Conservation (phyloP, 352 stramenopile species). For the Phytophthora nicotianae region DNA sequence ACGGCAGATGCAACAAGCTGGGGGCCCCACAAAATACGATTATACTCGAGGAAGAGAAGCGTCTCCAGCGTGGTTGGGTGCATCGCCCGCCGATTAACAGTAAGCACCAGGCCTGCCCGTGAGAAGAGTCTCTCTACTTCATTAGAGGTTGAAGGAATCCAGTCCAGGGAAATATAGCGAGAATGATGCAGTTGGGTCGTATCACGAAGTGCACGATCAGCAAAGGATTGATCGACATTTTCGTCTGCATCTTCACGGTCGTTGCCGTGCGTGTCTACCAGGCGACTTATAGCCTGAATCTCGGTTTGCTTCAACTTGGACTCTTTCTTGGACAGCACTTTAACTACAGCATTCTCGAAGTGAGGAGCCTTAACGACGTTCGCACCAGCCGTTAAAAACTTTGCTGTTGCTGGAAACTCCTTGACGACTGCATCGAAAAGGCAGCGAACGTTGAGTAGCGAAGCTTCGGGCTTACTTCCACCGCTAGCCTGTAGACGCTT, state of each 20-base stretch:
- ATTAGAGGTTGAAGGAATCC: conserved; percentile 3
- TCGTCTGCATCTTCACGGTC: background rate
- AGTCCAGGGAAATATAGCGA: conserved; percentile 10
- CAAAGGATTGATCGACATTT: background rate
- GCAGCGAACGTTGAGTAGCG: background rate
- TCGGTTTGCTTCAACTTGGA: background rate
- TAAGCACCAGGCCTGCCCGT: background rate
- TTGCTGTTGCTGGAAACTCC: background rate
- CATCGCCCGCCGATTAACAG: background rate
- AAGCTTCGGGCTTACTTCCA: background rate
- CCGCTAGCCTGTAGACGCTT: background rate
- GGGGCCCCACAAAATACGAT: background rate
- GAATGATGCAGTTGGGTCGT: background rate
- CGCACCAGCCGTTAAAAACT: background rate
- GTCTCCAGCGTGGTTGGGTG: background rate
- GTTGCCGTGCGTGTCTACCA: background rate
- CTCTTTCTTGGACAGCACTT: background rate
- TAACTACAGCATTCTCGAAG: background rate
- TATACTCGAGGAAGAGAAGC: conserved; percentile 16
- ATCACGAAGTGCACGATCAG: background rate
- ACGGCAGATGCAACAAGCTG: background rate
- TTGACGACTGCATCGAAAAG: background rate
- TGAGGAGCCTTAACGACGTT: background rate
- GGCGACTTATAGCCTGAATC: background rate
- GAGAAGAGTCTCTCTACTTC: conserved; percentile 13